Conservation (phyloP, 2,329 filamentous ascomycete species). For the Aspergillus oerlinghausenensis region DNA sequence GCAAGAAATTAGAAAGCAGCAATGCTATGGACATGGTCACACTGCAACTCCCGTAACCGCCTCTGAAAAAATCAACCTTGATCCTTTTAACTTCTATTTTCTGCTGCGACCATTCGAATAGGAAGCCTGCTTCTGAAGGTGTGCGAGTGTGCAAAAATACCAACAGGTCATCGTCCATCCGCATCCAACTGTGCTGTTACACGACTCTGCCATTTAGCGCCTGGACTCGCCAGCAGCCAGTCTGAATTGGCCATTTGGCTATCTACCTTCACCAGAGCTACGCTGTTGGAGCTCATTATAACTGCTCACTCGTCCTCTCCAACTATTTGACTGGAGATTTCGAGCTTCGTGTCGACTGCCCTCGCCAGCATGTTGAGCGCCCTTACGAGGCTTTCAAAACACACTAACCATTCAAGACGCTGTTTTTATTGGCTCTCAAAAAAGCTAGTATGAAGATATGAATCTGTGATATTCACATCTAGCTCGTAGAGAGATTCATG, state of each 20-base stretch:
- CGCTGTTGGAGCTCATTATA: neutral
- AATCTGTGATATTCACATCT: neutral
- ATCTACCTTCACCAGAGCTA: neutral
- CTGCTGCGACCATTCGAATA: neutral
- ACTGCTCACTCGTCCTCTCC: neutral
- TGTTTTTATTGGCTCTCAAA: neutral
- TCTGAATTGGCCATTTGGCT: neutral
- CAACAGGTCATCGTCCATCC: conserved; percentile 1
- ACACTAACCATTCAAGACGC: neutral
- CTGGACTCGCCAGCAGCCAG: neutral
- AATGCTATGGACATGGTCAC: neutral
- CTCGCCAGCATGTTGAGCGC: too few relatives aligned
- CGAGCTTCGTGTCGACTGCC: neutral
- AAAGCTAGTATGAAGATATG: too few relatives aligned
- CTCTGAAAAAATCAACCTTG: neutral
- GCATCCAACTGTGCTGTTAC: conserved; percentile 4
- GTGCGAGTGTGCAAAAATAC: neutral
- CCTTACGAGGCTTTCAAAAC: neutral
- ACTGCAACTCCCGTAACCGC: neutral
- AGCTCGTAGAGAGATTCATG: neutral
- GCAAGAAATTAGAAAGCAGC: neutral
- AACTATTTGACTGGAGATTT: neutral
- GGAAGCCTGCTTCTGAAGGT: neutral
- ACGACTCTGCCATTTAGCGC: neutral
- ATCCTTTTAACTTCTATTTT: neutral